Evolutionary conservation across 116 monocot species (phyloP), one percentile per base, ranked within the genome.

Genomic region (Dioscorea cayenensis): DNA sequence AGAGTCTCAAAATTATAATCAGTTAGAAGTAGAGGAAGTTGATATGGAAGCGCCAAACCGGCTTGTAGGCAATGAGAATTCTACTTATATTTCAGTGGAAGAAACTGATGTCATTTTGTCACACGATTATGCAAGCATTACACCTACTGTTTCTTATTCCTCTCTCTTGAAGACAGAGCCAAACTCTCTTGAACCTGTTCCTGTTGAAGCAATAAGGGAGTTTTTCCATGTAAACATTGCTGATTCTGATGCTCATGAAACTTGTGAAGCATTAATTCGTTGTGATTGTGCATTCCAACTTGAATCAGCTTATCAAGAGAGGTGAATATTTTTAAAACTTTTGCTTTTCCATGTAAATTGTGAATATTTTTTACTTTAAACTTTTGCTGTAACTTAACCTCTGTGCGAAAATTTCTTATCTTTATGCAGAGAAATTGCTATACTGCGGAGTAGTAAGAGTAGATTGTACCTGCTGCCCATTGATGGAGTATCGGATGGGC

Each of bases 241-340:
- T 28, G 79, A 80, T 72, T 65, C 51, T 18, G 28, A 71, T 21
- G 52, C 65, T 71, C 81, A 69, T 64, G 86, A 89, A 76, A 89
- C 73, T 27, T 84, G 80, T 77, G 67, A 84, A 60, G 65, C 78
- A 58, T 51, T 80, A 37, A 68, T 80, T 69, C 71, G 29, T 48
- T 92, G 89, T 82, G 80, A 63, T 67, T 89, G 82, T 64, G 64
- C 86, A 72, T 71, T 75, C 71, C 75, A 82, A 68, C 62, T 77
- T 77, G 78, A 72, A 70, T 63, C 83, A 32, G 59, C 37, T 63
- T 77, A 74, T 63, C 38, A 65, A 58, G 79, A 84, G 67, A 84
- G 86, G 89, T 89, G 71, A 77, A 28, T 60, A 29, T 23, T 71
- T 4, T 68, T 73, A 6, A 6, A 29, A 58, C 5, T 71, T 59